These are phyloP conservation scores for Aspergillus bridgeri DNA, from an alignment of 495 filamentous ascomycete species.

Conservation along the genomic window DNA sequence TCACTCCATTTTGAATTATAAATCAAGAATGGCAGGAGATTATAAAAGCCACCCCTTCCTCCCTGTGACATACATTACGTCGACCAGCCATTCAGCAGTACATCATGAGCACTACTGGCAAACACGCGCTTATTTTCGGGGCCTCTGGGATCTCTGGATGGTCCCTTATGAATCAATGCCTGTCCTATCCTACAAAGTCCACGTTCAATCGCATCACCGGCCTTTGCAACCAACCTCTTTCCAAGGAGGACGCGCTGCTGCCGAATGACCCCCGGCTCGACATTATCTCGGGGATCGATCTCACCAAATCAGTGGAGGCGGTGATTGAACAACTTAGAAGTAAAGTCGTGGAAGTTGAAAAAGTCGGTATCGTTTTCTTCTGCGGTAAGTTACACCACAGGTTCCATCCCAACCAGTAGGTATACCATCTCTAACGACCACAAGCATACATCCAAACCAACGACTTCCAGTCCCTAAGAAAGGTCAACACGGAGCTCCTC, in stretches of 20 bases:
- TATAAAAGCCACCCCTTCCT: no score
- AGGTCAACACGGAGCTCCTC: conserved; percentile 4
- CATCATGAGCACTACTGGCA: no score
- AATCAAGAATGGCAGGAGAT: no score
- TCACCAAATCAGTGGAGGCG: neutral
- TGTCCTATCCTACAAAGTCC: conserved; percentile 1
- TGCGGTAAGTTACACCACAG: no score
- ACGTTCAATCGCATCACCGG: conserved; percentile 1
- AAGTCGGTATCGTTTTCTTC: conserved; percentile 3
- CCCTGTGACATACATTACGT: no score
- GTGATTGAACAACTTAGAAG: neutral
- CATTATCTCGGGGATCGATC: conserved; percentile 4
- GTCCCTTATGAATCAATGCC: conserved; percentile 6
- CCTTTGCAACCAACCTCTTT: neutral
- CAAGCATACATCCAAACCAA: conserved; percentile 9
- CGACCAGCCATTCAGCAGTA: no score
- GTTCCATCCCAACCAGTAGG: no score
- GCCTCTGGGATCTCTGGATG: conserved; percentile 8
- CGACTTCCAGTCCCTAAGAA: neutral
- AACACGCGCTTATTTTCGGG: conserved; percentile 4
- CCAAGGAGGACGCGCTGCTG: neutral
- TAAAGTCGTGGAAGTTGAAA: neutral
- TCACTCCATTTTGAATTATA: no score
- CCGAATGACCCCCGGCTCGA: conserved; percentile 1
- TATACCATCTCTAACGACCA: no score